Base-by-base conservation (phyloP, 1,284 basidiomycete species). In the Mycena citricolor region DNA sequence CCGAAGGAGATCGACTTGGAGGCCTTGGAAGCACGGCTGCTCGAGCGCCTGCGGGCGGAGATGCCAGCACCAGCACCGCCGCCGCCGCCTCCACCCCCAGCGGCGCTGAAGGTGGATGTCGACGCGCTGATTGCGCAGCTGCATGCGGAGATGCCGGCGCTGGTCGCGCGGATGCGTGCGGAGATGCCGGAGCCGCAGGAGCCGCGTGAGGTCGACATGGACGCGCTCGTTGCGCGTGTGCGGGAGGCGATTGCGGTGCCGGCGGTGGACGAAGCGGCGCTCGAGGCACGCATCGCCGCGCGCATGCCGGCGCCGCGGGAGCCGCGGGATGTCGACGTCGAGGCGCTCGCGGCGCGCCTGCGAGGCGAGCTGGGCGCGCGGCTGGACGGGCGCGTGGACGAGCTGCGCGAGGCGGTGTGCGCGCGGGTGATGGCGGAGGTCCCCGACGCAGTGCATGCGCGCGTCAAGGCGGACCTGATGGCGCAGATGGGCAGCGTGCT, bases 171-270 rank as follows among this genome's bases (percentile, higher is more conserved):
- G 7, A 12, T 38, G 8, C 12, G 7, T 7, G 6, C 36, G 7
- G 36, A 38, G 8, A 14, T 46, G 36, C 32, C 32, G 14, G 44
- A 33, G 32, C 19, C 45, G 31, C 43, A 52, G 36, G n/a, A n/a
- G n/a, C n/a, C n/a, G n/a, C n/a, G n/a, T n/a, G n/a, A n/a, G n/a
- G n/a, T n/a, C n/a, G n/a, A n/a, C n/a, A n/a, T n/a, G n/a, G 31
- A 26, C 22, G 13, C 43, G 24, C 21, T 52, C 6, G 5, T 46
- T 8, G 26, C 5, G 35, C 46, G 46, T 51, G 19, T 19, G 17
- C 34, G 21, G 34, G 19, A 36, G 21, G 19, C 20, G 8, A 21
- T 21, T 49, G 25, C 40, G 34, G 22, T 49, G 23, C 47, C 44
- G 34, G 23, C 45, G 16, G 42, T 34, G 22, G 30, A 35, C 10